A percentile compares a stretch with the other conserved stretches of the same genome.
Conservation (phyloP, 2,329 filamentous ascomycete genomes). For the Metarhizium rileyi region DNA sequence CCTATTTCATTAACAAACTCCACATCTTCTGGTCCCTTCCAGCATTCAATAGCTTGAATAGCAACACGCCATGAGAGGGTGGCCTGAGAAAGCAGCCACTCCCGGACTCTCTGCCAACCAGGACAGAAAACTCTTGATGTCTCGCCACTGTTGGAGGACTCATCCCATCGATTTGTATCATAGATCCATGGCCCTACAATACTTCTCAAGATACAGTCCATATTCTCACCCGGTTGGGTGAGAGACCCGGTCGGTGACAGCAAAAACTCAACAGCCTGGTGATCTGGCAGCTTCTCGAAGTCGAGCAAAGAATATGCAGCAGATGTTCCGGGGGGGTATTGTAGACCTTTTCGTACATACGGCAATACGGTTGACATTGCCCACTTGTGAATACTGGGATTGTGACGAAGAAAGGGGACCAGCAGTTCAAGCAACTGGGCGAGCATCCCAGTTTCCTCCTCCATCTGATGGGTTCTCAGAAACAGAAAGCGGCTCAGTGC, state of each 20-base stretch:
- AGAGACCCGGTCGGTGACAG: constrained; percentile 44
- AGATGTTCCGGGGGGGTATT: constrained; percentile 52
- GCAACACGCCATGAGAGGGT: constrained; percentile 50
- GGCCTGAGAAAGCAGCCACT: constrained; percentile 56
- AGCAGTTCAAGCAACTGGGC: constrained; percentile 58
- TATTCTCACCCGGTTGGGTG: constrained; percentile 27
- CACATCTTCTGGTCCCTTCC: constrained; percentile 63
- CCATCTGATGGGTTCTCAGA: constrained; percentile 57
- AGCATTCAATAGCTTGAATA: constrained; percentile 55
- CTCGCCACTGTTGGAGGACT: constrained; percentile 6
- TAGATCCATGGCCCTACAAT: constrained; percentile 68
- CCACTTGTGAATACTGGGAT: constrained; percentile 55
- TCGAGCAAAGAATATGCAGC: constrained; percentile 45
- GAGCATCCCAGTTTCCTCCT: constrained; percentile 62
- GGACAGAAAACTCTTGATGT: constrained; percentile 31
- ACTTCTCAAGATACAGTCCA: constrained; percentile 57
- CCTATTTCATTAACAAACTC: constrained; percentile 53
- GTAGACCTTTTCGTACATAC: constrained; percentile 56
- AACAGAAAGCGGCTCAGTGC: constrained; percentile 54
- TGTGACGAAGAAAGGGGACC: constrained; percentile 55
- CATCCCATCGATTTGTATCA: constrained; percentile 47
- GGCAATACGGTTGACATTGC: constrained; percentile 60
- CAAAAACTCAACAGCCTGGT: constrained; percentile 49
- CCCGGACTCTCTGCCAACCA: constrained; percentile 60
- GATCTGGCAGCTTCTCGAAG: constrained; percentile 53